These are phyloP conservation scores for Hansfordia pulvinata DNA, from an alignment of 2,329 filamentous ascomycete genomes.

Conservation along the genomic window DNA sequence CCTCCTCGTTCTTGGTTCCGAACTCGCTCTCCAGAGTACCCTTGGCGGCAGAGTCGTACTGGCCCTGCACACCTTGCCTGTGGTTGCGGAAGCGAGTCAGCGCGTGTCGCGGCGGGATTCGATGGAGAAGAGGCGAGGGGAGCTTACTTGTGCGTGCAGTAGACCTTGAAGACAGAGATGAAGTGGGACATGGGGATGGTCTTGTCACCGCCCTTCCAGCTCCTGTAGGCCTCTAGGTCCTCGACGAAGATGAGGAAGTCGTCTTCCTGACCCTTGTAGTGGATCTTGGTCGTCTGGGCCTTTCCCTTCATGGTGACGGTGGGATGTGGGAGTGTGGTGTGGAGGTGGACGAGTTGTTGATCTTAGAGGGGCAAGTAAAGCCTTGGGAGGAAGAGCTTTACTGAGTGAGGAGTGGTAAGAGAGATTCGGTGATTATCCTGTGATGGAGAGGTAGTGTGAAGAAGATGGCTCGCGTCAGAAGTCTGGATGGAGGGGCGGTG, in stretches of 20 bases:
- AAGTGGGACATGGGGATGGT: conserved; percentile 72
- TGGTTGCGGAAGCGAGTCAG: too few species aligned
- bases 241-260: conserved; percentile 49
- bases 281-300: conserved; percentile 59
- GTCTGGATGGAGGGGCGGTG: too few species aligned
- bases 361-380: background rate
- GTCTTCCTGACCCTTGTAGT: conserved; percentile 61
- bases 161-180: conserved; percentile 78
- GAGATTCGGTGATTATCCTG: too few species aligned
- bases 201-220: conserved; percentile 76
- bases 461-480: too few species aligned
- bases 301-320: conserved; percentile 55
- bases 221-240: conserved; percentile 49
- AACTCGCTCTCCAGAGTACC: conserved; percentile 72
- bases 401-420: too few species aligned
- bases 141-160: conserved; percentile 76
- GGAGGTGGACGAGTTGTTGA: conserved; percentile 1
- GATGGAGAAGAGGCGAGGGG: conserved; percentile 2
- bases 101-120: background rate
- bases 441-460: too few species aligned
- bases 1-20: conserved; percentile 65
- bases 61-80: conserved; percentile 78
- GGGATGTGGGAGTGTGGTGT: background rate
- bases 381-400: too few species aligned
- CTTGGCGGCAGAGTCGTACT: conserved; percentile 64